Percentiles rank a stretch among this genome's conserved stretches.
phyloP scores from a whole-genome alignment of 768 basidiomycete genomes.

The Hericium erinaceus region DNA sequence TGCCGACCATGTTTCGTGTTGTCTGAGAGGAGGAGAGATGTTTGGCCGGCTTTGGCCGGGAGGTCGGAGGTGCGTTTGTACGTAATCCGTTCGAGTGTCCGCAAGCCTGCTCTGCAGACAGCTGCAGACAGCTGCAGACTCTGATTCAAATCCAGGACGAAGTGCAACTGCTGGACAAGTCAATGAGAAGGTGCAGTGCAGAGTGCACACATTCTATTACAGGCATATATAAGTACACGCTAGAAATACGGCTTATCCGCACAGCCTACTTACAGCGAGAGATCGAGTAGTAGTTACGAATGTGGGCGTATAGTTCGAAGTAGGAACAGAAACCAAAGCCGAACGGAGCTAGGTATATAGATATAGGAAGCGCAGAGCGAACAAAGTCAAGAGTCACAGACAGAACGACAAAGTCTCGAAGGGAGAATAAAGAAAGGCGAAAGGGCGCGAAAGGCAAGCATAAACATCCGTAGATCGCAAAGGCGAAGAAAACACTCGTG shows the following conservation, averaged over 20 bases:
- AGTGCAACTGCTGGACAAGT: not conserved
- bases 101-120: not conserved
- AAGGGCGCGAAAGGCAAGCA: not conserved
- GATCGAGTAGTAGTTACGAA: not conserved
- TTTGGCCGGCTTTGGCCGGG: slow-evolving; percentile 8
- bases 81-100: not conserved
- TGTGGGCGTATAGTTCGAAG: slow-evolving; percentile 1
- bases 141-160: not conserved
- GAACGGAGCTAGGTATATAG: not conserved
- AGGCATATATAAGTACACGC: not conserved
- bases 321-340: not conserved
- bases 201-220: not conserved
- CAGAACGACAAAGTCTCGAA: not conserved
- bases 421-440: not conserved
- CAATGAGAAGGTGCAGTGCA: not conserved
- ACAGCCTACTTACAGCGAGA: not conserved
- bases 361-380: not conserved
- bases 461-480: not conserved
- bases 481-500: not conserved
- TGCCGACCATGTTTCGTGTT: slow-evolving; percentile 50
- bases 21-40: slow-evolving; percentile 4
- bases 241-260: not conserved
- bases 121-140: not conserved
- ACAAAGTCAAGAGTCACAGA: not conserved
- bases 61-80: not conserved